Evolutionary conservation across 1,284 basidiomycete species (phyloP), one percentile per base, ranked within the genome.

Genomic region (Puccinia triticina): DNA sequence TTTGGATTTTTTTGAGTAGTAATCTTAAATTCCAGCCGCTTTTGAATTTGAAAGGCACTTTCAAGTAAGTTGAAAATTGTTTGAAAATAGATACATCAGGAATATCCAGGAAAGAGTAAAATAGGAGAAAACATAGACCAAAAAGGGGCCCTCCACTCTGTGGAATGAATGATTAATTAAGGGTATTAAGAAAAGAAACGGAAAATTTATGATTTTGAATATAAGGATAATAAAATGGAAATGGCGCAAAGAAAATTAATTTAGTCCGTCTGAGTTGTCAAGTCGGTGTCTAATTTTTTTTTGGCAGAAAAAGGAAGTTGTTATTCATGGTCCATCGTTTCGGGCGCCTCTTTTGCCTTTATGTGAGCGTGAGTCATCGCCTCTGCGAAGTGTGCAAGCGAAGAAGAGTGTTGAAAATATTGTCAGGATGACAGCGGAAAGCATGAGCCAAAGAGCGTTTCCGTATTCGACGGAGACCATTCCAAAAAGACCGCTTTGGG

Each of bases 371-470:
- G 57, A 77, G 2, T 66, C 61, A 21, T 78, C 61, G 23, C 55
- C 55, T 75, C 46, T 46, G 29, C 18, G 59, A 37, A 77, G 76
- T 29, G 61, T 77, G 76, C 10, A 64, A 59, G 76, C 76, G 61
- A 77, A 77, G 29, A 77, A 67, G 46, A 77, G 29, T 29, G 76
- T 77, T 32, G 59, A 46, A 18, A 66, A 67, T 18, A 77, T 50
- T 7, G 76, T 77, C 61, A 77, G 64, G 76, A 77, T 67, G 12
- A 67, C 40, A 37, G 76, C 76, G 29, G 61, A 40, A 34, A 77
- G 26, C 76, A 77, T 77, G 29, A 77, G 76, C 76, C 76, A 77
- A 7, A 77, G 32, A 12, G 76, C 59, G 46, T 37, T 77, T 7
- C 76, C 76, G 32, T 77, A 77, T 23, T 77, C 26, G 59, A 77